A percentile compares a stretch with the other conserved stretches of the same genome.
Evolutionary conservation across 192 early-diverging fungal genomes (phyloP).

Genomic region (Jimgerdemannia lactiflua): DNA sequence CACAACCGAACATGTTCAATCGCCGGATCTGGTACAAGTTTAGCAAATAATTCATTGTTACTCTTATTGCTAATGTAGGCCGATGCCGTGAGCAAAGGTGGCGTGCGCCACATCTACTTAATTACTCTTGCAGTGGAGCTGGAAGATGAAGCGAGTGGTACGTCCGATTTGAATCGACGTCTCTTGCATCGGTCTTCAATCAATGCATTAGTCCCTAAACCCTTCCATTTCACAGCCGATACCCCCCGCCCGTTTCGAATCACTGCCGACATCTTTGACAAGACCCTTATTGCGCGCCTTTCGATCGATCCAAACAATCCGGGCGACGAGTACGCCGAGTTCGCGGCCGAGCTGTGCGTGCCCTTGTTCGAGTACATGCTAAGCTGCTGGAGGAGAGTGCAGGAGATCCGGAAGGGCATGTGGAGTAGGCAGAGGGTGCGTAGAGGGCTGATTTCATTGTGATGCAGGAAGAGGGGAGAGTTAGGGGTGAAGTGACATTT

Average conservation of each 20-base stretch:
- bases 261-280: slow-evolving; percentile 54
- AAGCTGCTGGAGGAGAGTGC: slow-evolving; percentile 54
- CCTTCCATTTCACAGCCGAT: neutral
- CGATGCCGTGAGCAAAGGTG: slow-evolving; percentile 18
- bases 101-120: slow-evolving; percentile 27
- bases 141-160: slow-evolving; percentile 25
- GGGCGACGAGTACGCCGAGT: slow-evolving; percentile 20
- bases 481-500: neutral
- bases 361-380: slow-evolving; percentile 63
- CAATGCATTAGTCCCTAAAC: too few relatives aligned
- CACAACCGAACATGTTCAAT: too few relatives aligned
- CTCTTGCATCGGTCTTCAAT: neutral
- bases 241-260: slow-evolving; percentile 45
- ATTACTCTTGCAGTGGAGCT: slow-evolving; percentile 26
- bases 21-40: too few relatives aligned
- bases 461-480: neutral
- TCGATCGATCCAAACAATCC: slow-evolving; percentile 51
- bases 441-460: neutral
- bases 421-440: slow-evolving; percentile 46
- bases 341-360: slow-evolving; percentile 26
- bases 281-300: slow-evolving; percentile 67
- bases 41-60: slow-evolving; percentile 32
- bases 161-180: neutral
- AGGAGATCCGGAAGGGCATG: slow-evolving; percentile 50
- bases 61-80: slow-evolving; percentile 58